Evolutionary conservation across 192 early-diverging fungal genomes (phyloP).

Genomic region (Rhizoclosmatium sp.): DNA sequence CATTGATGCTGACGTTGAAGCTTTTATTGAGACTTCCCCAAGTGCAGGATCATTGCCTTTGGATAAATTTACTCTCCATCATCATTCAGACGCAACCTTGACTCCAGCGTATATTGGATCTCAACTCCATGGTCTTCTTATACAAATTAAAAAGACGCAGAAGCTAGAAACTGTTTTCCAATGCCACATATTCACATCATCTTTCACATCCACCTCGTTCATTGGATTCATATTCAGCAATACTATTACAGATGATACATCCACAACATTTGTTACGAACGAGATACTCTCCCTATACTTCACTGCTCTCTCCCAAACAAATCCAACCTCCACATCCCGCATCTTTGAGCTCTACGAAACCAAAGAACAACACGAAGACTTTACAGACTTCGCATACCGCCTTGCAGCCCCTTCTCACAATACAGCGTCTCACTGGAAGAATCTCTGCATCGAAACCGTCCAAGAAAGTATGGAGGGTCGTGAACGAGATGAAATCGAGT

Average conservation of each 20-base stretch:
- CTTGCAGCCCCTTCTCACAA: constrained; percentile 21
- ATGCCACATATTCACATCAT: constrained; percentile 23
- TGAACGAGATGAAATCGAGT: constrained; percentile 48
- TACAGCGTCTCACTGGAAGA: constrained; percentile 45
- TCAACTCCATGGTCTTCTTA: constrained; percentile 6
- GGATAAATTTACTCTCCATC: constrained; percentile 6
- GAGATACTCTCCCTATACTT: constrained; percentile 52
- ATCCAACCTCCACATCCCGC: neutral
- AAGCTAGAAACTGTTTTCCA: constrained; percentile 20
- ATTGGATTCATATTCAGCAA: constrained; percentile 43
- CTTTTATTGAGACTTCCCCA: constrained; percentile 41
- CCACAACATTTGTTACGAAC: constrained; percentile 36
- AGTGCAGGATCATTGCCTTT: constrained; percentile 2
- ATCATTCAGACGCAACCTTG: neutral
- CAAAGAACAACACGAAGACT: constrained; percentile 49
- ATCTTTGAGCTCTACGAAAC: constrained; percentile 33
- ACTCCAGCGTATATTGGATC: constrained; percentile 1
- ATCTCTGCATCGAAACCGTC: constrained; percentile 54
- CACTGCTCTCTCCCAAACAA: neutral
- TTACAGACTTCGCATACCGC: constrained; percentile 50
- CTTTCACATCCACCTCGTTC: neutral
- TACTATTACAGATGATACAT: constrained; percentile 49
- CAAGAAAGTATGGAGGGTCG: constrained; percentile 48
- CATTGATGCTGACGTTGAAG: constrained; percentile 63
- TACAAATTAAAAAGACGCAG: neutral